Evolutionary conservation across 164 flowering plant species (phyloP), one percentile per base, ranked within the genome.

Genomic region (Vitis riparia): DNA sequence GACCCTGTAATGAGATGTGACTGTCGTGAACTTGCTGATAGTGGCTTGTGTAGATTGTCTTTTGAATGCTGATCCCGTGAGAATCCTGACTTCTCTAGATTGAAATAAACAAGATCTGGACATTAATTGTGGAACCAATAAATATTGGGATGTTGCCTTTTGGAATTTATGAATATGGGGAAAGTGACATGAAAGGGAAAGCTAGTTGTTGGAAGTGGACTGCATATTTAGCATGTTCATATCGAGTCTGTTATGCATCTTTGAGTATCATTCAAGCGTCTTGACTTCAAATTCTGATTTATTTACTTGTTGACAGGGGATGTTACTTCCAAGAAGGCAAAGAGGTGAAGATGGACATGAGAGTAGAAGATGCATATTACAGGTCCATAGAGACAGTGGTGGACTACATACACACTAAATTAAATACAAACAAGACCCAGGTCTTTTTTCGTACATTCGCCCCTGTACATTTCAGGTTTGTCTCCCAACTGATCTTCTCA

Each of bases 391-490:
- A 85, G 76, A 95, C 97, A 1, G 81, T 92, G 68, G n/a, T 87
- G 16, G 57, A 81, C 14, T 95, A 94, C 96, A 73, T 91, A 23
- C 57, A 71, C 27, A 76, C 53, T 29, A 85, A 91, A 74, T 82
- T 95, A 61, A 85, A 95, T 71, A 58, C 73, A 14, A 89, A 57
- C 78, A 91, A 82, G 80, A 91, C 97, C 44, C 92, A 85, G 57
- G 92, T 92, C 71, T 82, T 88, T 75, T 94, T 90, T 68, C 97
- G 97, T 5, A 83, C 93, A 47, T 91, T 77, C 76, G 86, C 99
- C 37, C 98, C 97, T 3, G 94, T 88, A 13, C 99, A 94, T 84
- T 94, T 91, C 96, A 92, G 99, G 99, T 90, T 62, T 23, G 73
- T 71, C 23, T 64, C 29, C 15, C 17, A 57, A 19, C 23, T 51